Percentiles rank a stretch among this genome's conserved stretches.
These are phyloP conservation scores for Elsinoe ampelina DNA, from an alignment of 2,329 filamentous ascomycete species.

Conservation along the genomic window DNA sequence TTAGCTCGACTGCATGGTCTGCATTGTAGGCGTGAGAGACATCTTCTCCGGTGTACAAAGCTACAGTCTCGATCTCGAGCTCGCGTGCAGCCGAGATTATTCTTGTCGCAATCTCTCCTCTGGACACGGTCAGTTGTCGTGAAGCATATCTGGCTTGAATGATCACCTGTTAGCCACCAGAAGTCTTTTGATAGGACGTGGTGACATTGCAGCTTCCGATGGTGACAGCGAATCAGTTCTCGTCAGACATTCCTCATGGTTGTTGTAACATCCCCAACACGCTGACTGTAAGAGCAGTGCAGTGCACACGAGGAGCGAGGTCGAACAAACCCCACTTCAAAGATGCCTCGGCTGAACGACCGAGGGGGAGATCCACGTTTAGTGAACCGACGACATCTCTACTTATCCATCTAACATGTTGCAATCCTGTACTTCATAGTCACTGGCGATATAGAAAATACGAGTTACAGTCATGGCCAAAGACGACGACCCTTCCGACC, in stretches of 20 bases:
- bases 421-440: neutral
- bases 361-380: neutral
- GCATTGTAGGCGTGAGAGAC: slow-evolving; percentile 46
- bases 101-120: slow-evolving; percentile 56
- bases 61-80: slow-evolving; percentile 46
- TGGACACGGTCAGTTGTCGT: slow-evolving; percentile 20
- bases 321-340: neutral
- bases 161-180: slow-evolving; percentile 45
- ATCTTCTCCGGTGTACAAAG: slow-evolving; percentile 48
- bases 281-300: no score
- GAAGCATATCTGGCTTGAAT: neutral
- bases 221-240: neutral
- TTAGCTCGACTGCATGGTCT: slow-evolving; percentile 41
- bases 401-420: neutral
- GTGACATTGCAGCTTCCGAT: neutral
- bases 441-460: neutral
- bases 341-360: slow-evolving; percentile 2
- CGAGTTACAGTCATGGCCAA: neutral
- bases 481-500: neutral
- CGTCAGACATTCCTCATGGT: neutral
- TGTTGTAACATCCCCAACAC: no score
- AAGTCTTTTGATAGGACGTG: slow-evolving; percentile 38
- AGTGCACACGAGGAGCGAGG: neutral
- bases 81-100: slow-evolving; percentile 53
- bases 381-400: slow-evolving; percentile 3